Evolutionary conservation across 2,329 filamentous ascomycete genomes (phyloP), one percentile per base, ranked within the genome.

Genomic region (Cercospora citrullina): DNA sequence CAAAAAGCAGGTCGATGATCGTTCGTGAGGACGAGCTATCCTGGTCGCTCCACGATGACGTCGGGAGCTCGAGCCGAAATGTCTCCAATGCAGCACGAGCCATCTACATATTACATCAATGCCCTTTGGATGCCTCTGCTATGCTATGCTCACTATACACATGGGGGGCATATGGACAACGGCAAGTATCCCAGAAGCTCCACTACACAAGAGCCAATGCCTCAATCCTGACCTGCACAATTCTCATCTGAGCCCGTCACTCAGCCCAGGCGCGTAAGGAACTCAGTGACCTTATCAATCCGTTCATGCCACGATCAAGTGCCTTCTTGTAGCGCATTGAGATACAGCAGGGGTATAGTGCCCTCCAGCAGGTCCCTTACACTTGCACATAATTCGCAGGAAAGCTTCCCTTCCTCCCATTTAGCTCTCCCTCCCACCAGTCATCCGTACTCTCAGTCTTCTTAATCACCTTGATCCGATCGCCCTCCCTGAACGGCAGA

Each of bases 401-500:
- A 77, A 96, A 96, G 72, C 84, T 89, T 3, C 92, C 92, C 75
- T 84, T 86, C 28, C 83, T 78, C 0, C 92, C 92, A 48, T 83
- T 83, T 14, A 94, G 71, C 78, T 95, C 91, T 12, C 92, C 92
- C 69, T 92, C 87, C 92, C 92, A 96, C 92, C 92, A 96, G 77
- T 95, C 92, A 79, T 95, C 90, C 23, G 88, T 90, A 69, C 89
- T 93, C 6, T 87, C 86, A 2, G 92, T 95, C 81, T 90, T 92
- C 81, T 91, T 91, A 33, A 93, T 76, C 3, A 96, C 89, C 57
- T 85, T 87, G 73, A 96, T 96, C 60, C 86, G 84, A 75, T 95
- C 92, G 1, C 92, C 92, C 78, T 94, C 90, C 31, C 84, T 83
- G 76, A 96, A 96, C 2, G 85, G 85, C 62, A 96, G 77, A 77